Evolutionary conservation across 2,329 filamentous ascomycete genomes (phyloP), one percentile per base, ranked within the genome.

Genomic region (Aureobasidium sp.): DNA sequence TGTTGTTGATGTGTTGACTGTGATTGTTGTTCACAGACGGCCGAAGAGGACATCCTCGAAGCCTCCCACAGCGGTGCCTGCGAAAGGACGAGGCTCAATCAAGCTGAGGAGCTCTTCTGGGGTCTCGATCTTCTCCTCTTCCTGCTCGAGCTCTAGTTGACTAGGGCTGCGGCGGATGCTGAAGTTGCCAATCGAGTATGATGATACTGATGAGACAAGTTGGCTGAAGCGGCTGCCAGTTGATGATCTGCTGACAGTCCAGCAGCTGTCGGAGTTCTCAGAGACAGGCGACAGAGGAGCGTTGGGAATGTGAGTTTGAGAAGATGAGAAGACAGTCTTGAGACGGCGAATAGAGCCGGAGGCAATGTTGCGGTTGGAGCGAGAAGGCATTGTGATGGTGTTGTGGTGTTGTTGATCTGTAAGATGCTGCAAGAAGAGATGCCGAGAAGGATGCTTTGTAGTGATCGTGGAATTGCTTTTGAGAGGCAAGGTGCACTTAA

Each of bases 21-120:
- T 60, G 34, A 49, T 49, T 25, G n/a, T 51, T 31, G 25, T 27
- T 64, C 53, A 66, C 20, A 65, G 56, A 22, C 63, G 55, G 17
- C 64, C 62, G 31, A 65, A 64, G 52, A 66, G 60, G 29, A 66
- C 61, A 61, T 66, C 65, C 42, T 66, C 65, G 61, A 66, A 63
- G 45, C 62, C 56, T 37, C 62, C 64, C 42, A 64, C 48, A 20
- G 62, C 62, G 37, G 56, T 56, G 39, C 58, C 56, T 27, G 57
- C 55, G 8, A 61, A 56, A n/a, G 67, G 67, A 29, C 67, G 55
- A 17, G 67, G 67, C 63, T 69, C 67, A 31, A 68, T 64, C 58
- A 69, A 22, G 44, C 31, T 57, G 25, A 61, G 61, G 5, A 67
- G 61, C 60, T 66, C 67, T 34, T 65, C 62, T 22, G 56, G 60